Percentiles rank a stretch among this genome's conserved stretches.
These are phyloP conservation scores for Nakazawaea wyomingensis DNA, from an alignment of 805 yeast species.

Conservation along the genomic window DNA sequence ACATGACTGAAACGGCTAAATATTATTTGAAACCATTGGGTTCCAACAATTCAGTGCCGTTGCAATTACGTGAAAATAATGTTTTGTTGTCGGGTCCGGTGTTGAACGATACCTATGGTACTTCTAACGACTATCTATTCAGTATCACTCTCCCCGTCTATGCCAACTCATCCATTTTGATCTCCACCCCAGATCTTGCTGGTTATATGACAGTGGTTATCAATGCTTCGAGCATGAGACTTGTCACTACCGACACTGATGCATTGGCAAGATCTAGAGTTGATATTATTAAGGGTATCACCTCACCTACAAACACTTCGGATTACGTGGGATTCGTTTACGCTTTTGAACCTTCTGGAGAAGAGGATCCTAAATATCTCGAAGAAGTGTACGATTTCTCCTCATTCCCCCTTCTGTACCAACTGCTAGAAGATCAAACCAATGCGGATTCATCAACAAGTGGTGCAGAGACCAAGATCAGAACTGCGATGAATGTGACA, in stretches of 20 bases:
- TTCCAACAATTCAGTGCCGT: slow-evolving; percentile 40
- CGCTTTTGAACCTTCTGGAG: slow-evolving; percentile 34
- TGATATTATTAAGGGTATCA: slow-evolving; percentile 21
- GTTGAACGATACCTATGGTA: slow-evolving; percentile 30
- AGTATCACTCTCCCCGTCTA: slow-evolving; percentile 76
- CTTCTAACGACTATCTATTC: slow-evolving; percentile 53
- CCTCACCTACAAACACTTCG: slow-evolving; percentile 19
- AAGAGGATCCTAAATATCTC: slow-evolving; percentile 22
- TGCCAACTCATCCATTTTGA: slow-evolving; percentile 64
- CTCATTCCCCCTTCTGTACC: slow-evolving; percentile 27
- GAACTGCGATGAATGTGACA: slow-evolving; percentile 28
- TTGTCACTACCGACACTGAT: slow-evolving; percentile 36
- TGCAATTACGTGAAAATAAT: slow-evolving; percentile 29
- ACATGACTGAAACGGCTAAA: slow-evolving; percentile 26
- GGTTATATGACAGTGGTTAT: slow-evolving; percentile 67
- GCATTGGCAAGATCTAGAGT: slow-evolving; percentile 31
- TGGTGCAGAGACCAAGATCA: slow-evolving; percentile 37
- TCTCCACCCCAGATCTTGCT: slow-evolving; percentile 51
- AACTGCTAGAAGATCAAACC: slow-evolving; percentile 27
- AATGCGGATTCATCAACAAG: slow-evolving; percentile 37
- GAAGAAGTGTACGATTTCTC: slow-evolving; percentile 17
- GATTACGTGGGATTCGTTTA: slow-evolving; percentile 31
- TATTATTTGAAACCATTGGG: slow-evolving; percentile 46
- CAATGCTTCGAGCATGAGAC: slow-evolving; percentile 37
- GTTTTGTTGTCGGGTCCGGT: slow-evolving; percentile 70